Base-by-base conservation (phyloP, 306 rosid genomes). In the Abrus precatorius region DNA sequence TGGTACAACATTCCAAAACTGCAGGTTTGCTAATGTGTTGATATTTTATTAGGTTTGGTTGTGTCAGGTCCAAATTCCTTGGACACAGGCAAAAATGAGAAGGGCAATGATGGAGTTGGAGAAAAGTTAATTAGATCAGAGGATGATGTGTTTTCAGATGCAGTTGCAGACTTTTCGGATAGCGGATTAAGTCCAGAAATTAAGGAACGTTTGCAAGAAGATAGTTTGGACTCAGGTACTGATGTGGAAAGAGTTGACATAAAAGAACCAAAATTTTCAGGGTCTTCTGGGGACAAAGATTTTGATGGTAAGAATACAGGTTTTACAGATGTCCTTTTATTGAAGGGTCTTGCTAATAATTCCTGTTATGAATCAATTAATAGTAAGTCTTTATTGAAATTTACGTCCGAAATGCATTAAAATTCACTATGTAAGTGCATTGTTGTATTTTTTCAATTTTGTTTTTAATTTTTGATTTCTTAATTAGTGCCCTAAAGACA, bases 91-190 rank as follows among this genome's bases (percentile, higher is more conserved):
- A 77, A 74, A 53, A 59, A 6, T 68, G 84, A 54, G 82, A 87
- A 87, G 86, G 83, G 82, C 38, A 76, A 47, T 48, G 76, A 57
- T 61, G 84, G 78, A 80, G 61, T 68, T 33, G 83, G 73, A 60
- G 86, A 47, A 28, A 82, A 71, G 65, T 7, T 83, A 0, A 76
- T 48, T 45, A 87, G 78, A 82, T 84, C 90, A 14, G 95, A 90
- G 72, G 89, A 88, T 69, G 95, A 88, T 7, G 84, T 91, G 34
- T 95, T 72, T 72, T 84, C 94, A 4, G 99, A 91, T 87, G 98
- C 97, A 10, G 92, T 64, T 60, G 80, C 92, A 0, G 97, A 93
- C 36, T 95, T 93, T 89, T 75, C 86, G 9, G 94, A 90, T 28
- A 55, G 57, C 28, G 85, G 84, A 79, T 34, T 30, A 14, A 82